phyloP scores from a whole-genome alignment of 2,329 filamentous ascomycete genomes.

The Didymella exigua region DNA sequence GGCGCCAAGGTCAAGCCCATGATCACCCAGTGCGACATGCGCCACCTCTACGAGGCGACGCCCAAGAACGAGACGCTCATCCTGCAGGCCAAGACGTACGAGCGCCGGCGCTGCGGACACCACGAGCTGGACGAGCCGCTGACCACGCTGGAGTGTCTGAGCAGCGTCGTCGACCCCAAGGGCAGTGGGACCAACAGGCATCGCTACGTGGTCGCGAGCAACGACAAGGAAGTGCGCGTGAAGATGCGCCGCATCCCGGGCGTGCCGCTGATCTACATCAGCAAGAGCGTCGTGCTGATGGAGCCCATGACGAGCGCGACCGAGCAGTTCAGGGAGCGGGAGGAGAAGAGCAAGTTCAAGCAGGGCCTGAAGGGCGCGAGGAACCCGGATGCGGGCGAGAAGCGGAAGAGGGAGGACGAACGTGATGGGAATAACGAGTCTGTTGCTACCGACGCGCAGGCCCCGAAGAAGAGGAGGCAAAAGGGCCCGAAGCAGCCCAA shows the following conservation, averaged over 20 bases:
- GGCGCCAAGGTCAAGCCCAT: constrained; percentile 86
- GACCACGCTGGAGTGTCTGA: constrained; percentile 71
- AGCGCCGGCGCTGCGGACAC: constrained; percentile 79
- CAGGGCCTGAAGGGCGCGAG: constrained; percentile 64
- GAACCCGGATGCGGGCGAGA: constrained; percentile 35
- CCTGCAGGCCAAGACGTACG: constrained; percentile 73
- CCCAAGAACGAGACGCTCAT: constrained; percentile 66
- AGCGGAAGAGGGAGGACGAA: constrained; percentile 54
- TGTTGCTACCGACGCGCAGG: constrained; percentile 28
- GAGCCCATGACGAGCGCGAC: constrained; percentile 76
- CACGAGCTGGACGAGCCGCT: constrained; percentile 75
- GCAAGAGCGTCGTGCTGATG: constrained; percentile 77
- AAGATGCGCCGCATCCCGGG: constrained; percentile 70
- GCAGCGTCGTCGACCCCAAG: constrained; percentile 80
- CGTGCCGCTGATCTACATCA: constrained; percentile 79
- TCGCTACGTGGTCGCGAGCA: constrained; percentile 77
- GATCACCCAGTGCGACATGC: constrained; percentile 82
- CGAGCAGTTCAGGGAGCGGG: constrained; percentile 65
- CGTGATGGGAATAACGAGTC: constrained; percentile 49
- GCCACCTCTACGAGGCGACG: constrained; percentile 72
- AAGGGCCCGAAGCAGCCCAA: constrained; percentile 73
- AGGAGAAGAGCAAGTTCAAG: constrained; percentile 77
- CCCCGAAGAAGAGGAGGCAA: constrained; percentile 57
- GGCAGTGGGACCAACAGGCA: constrained; percentile 73
- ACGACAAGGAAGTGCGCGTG: constrained; percentile 68